phyloP scores from a whole-genome alignment of 345 rosid genomes.

The Hibiscus syriacus region DNA sequence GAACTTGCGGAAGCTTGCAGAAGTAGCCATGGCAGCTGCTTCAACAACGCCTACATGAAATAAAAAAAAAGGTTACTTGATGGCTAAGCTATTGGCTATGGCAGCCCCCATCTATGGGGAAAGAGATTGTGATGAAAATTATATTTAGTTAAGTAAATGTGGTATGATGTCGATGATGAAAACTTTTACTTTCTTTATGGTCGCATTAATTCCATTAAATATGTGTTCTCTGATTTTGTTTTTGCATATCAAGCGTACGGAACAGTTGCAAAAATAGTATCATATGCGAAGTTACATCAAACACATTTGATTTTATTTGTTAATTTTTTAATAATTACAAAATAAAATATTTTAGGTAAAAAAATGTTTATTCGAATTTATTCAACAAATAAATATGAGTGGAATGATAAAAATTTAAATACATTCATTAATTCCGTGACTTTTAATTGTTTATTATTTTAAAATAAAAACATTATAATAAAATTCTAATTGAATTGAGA shows the following conservation, averaged over 20 bases:
- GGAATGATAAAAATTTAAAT: too few relatives aligned
- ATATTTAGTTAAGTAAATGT: not conserved
- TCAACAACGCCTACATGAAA: not conserved
- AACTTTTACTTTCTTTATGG: not conserved
- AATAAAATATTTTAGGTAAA: too few relatives aligned
- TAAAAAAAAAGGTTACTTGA: not conserved
- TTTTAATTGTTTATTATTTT: too few relatives aligned
- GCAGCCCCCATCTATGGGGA: not conserved
- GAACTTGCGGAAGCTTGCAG: slow-evolving; percentile 2
- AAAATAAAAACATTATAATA: too few relatives aligned
- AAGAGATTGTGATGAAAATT: slow-evolving; percentile 15
- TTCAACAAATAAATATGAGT: too few relatives aligned
- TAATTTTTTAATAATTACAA: too few relatives aligned
- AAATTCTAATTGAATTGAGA: too few relatives aligned
- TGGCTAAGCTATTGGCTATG: not conserved
- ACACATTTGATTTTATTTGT: too few relatives aligned
- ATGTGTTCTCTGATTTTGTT: not conserved
- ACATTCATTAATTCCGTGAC: too few relatives aligned
- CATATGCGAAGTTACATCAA: too few relatives aligned
- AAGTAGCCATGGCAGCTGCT: slow-evolving; percentile 6
- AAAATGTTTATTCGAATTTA: too few relatives aligned
- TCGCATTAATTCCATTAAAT: not conserved
- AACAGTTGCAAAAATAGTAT: not conserved
- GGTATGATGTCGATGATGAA: not conserved
- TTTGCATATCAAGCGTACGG: not conserved